These are phyloP conservation scores for Crassisporium funariophilum DNA, from an alignment of 768 basidiomycete species.

Conservation along the genomic window DNA sequence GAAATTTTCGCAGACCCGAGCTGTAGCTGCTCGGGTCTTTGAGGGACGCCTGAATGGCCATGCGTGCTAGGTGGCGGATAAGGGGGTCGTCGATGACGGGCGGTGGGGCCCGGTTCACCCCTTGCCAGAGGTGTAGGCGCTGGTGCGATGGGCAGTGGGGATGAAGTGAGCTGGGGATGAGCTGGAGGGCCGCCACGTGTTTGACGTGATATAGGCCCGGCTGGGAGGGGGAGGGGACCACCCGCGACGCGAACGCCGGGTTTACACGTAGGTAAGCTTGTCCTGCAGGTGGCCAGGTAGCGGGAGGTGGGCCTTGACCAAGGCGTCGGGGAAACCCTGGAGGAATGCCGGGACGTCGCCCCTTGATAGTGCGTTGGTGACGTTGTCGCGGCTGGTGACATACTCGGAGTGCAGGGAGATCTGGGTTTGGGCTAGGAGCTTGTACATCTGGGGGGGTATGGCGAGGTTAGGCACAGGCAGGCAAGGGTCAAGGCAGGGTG, in stretches of 20 bases:
- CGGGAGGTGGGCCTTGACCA: neutral
- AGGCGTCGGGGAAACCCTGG: constrained; percentile 10
- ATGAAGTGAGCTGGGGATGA: constrained; percentile 7
- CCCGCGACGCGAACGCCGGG: constrained; percentile 11
- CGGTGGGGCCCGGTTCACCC: constrained; percentile 29
- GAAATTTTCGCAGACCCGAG: constrained; percentile 23
- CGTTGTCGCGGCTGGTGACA: constrained; percentile 11
- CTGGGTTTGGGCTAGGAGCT: neutral
- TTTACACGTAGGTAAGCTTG: constrained; percentile 12
- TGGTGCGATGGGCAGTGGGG: constrained; percentile 6
- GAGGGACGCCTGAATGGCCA: constrained; percentile 21
- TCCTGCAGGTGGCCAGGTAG: constrained; percentile 5
- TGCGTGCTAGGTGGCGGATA: neutral
- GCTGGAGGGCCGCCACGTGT: neutral
- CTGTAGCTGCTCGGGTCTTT: constrained; percentile 9
- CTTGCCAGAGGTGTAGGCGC: constrained; percentile 27
- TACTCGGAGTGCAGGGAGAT: constrained; percentile 1
- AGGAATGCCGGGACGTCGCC: constrained; percentile 19
- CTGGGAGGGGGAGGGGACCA: constrained; percentile 22
- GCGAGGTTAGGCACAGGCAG: no score
- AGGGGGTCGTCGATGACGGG: constrained; percentile 20
- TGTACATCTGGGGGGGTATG: no score
- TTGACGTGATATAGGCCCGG: neutral
- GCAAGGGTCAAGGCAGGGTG: no score
- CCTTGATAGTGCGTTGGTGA: constrained; percentile 15